Evolutionary conservation across 23 red algal species (phyloP), one percentile per base, ranked within the genome.

Genomic region (Gracilariopsis chorda): DNA sequence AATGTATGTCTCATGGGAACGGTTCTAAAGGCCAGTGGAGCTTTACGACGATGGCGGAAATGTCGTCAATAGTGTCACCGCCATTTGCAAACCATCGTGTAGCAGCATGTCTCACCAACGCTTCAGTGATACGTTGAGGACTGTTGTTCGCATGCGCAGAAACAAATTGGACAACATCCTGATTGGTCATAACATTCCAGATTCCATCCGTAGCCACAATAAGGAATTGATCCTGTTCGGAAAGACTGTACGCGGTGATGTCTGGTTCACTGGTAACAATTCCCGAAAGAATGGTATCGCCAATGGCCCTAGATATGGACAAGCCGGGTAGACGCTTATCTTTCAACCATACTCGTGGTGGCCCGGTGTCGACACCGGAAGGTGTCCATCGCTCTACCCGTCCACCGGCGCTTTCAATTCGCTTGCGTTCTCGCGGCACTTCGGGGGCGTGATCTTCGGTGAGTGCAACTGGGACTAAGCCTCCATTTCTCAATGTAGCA

Each of bases 191-290:
- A 55, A 91, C 84, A 51, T 91, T 87, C 94, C 94, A 96, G 24
- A 96, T 65, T 2, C 94, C 94, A 48, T 96, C 94, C 28, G 82
- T 92, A 24, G 86, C 94, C 20, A 96, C 57, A 20, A 96, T 78
- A 23, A 96, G 23, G 35, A 88, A 96, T 82, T 68, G 83, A 82
- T 96, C 94, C 29, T 71, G 70, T 39, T 64, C 60, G 13, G 48
- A 48, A n/a, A 96, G 45, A 9, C 21, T 72, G 20, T 92, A 70
- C 7, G 77, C 68, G 19, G 76, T 90, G 25, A 96, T 53, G 24
- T 96, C 94, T n/a, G 86, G 78, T 71, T 96, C 87, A 27, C 60
- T 53, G 57, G 46, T 87, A 24, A 96, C 88, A 42, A 86, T 83
- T 17, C 85, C 57, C 35, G 62, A 84, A 1, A 96, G 72, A 47